Evolutionary conservation across 805 yeast species (phyloP).

Genomic region (Lachancea fermentati): DNA sequence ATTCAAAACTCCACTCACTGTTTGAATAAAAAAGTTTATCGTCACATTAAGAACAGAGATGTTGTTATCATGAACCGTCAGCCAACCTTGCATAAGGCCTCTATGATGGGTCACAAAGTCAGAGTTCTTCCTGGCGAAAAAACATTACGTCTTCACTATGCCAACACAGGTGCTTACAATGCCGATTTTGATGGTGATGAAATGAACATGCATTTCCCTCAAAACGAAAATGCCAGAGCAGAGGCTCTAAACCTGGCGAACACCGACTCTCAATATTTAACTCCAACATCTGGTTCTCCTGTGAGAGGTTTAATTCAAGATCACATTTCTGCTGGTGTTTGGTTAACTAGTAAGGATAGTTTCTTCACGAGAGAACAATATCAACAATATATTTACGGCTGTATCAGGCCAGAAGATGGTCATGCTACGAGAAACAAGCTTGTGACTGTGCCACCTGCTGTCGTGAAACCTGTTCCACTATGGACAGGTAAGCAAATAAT

Average conservation of each 20-base stretch:
- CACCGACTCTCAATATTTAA: constrained; percentile 94
- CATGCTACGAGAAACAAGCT: constrained; percentile 71
- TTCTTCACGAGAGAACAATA: constrained; percentile 87
- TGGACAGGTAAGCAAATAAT: constrained; percentile 99
- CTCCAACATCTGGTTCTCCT: constrained; percentile 98
- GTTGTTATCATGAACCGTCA: constrained; percentile 98
- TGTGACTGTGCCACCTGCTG: constrained; percentile 82
- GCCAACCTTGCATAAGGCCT: constrained; percentile 97
- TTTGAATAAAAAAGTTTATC: constrained; percentile 84
- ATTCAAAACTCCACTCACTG: constrained; percentile 50
- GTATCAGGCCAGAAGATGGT: constrained; percentile 96
- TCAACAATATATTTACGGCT: constrained; percentile 89
- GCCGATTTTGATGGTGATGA: constrained; percentile 99
- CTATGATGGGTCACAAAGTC: constrained; percentile 99
- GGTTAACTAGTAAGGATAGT: constrained; percentile 91
- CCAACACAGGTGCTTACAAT: constrained; percentile 97
- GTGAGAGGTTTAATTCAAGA: constrained; percentile 98
- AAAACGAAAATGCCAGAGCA: constrained; percentile 93
- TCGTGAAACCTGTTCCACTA: constrained; percentile 77
- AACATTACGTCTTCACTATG: constrained; percentile 93
- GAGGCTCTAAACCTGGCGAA: constrained; percentile 94
- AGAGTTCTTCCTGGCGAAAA: constrained; percentile 96
- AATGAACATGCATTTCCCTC: constrained; percentile 99
- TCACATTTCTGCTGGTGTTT: constrained; percentile 97
- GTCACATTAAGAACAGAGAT: constrained; percentile 93